Evolutionary conservation across 345 rosid species (phyloP), one percentile per base, ranked within the genome.

Genomic region (Eucalyptus cloeziana): DNA sequence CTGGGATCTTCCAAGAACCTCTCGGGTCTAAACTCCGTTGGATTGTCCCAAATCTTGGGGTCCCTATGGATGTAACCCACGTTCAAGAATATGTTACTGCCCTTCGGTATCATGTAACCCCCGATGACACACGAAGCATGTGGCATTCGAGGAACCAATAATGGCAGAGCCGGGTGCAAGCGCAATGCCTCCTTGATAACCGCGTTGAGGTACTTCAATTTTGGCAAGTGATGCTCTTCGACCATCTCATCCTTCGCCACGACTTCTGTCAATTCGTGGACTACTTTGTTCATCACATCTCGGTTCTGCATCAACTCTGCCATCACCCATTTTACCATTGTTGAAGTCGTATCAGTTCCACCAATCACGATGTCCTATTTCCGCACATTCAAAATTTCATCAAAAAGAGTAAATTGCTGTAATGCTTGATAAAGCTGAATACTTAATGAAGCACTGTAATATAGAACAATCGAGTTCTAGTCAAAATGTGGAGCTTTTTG

Each of bases 291-390:
- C 80, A 90, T 85, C 27, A 91, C 89, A 47, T 90, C 89, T 3
- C 90, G 92, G 86, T 93, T 90, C 43, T 89, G 83, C 67, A 93
- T 51, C 5, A 95, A 71, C 87, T 92, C 93, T 2, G 95, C 89
- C 95, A 95, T 93, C 25, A 92, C 89, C 91, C 94, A 95, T 49
- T 94, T 96, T 0, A 92, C 49, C 86, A 89, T 90, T 10, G 94
- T 94, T 4, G 93, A 81, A 12, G 95, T 89, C 8, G 95, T 92
- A 64, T 89, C 88, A 5, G 85, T 85, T 9, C 90, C 85, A 6
- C 85, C 88, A 25, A 86, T 69, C 49, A 89, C 9, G 25, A 89
- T 49, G 40, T 89, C 90, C 90, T 89, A 79, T 85, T 51, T 44
- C 44, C 43, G 0, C 43, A 69, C 33, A 31, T 69, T 69, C 43